Evolutionary conservation across 768 basidiomycete species (phyloP).

Genomic region (Mycena belliarum): DNA sequence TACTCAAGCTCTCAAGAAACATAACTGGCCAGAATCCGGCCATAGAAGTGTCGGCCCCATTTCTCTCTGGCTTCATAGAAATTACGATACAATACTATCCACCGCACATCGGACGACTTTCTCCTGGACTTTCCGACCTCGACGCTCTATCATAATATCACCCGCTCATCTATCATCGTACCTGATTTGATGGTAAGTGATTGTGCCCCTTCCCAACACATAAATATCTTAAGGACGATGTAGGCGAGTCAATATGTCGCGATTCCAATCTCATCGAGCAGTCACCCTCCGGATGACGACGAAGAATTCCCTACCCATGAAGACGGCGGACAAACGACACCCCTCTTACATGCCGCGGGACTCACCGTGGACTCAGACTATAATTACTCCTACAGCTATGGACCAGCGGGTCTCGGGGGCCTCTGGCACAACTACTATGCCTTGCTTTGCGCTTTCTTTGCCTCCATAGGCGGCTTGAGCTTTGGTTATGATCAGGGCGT

Average conservation of each 20-base stretch:
- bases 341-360: slow-evolving; percentile 1
- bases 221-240: neutral
- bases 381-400: slow-evolving; percentile 69
- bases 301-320: neutral
- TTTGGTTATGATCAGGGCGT: slow-evolving; percentile 89
- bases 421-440: slow-evolving; percentile 66
- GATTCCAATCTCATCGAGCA: slow-evolving; percentile 4
- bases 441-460: slow-evolving; percentile 69
- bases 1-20: no score
- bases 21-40: no score
- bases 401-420: slow-evolving; percentile 67
- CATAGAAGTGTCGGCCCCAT: no score
- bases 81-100: no score
- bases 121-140: no score
- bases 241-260: slow-evolving; percentile 3
- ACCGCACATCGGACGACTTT: no score
- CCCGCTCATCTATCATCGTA: no score
- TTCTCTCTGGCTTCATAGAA: no score
- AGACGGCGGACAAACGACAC: neutral
- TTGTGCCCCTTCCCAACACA: neutral
- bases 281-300: neutral
- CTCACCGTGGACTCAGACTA: slow-evolving; percentile 38
- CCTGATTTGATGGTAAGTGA: neutral
- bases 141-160: no score
- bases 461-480: slow-evolving; percentile 73